A percentile compares a stretch with the other conserved stretches of the same genome.
phyloP scores from a whole-genome alignment of 2,329 filamentous ascomycete genomes.

The Zymoseptoria pseudotritici region DNA sequence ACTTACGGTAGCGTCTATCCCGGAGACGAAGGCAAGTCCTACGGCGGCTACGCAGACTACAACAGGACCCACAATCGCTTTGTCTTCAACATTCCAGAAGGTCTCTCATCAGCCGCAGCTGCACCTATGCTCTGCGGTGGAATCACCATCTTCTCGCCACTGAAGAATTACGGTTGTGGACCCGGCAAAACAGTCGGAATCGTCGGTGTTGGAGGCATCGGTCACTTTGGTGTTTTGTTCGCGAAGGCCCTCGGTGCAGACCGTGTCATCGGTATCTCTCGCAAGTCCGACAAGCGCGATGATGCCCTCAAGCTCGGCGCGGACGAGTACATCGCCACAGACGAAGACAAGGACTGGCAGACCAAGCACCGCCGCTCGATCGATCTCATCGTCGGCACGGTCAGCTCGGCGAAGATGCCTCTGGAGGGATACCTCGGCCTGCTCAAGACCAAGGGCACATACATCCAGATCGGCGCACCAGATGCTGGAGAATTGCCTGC shows the following conservation, averaged over 20 bases:
- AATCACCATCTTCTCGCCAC: slow-evolving; percentile 63
- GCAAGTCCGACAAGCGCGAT: slow-evolving; percentile 49
- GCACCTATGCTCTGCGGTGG: slow-evolving; percentile 71
- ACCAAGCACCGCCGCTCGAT: slow-evolving; percentile 45
- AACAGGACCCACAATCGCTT: slow-evolving; percentile 47
- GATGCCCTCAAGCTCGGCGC: slow-evolving; percentile 58
- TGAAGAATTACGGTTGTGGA: slow-evolving; percentile 58
- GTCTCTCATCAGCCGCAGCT: slow-evolving; percentile 40
- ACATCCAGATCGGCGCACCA: slow-evolving; percentile 60
- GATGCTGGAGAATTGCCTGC: slow-evolving; percentile 48
- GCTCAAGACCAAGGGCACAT: slow-evolving; percentile 50
- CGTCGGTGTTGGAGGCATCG: slow-evolving; percentile 51
- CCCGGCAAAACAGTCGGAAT: slow-evolving; percentile 65
- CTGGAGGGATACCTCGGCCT: slow-evolving; percentile 54
- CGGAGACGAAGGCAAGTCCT: slow-evolving; percentile 37
- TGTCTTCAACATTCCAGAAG: slow-evolving; percentile 48
- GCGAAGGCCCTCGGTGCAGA: slow-evolving; percentile 63
- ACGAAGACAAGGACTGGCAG: slow-evolving; percentile 54
- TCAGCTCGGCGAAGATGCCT: slow-evolving; percentile 55
- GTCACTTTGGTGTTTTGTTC: slow-evolving; percentile 62
- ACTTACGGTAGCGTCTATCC: slow-evolving; percentile 24
- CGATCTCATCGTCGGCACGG: slow-evolving; percentile 53
- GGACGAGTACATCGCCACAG: slow-evolving; percentile 49
- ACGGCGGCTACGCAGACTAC: slow-evolving; percentile 55
- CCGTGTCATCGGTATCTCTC: slow-evolving; percentile 56